phyloP scores from a whole-genome alignment of 2,329 filamentous ascomycete species.

The Alternaria ventricosa region DNA sequence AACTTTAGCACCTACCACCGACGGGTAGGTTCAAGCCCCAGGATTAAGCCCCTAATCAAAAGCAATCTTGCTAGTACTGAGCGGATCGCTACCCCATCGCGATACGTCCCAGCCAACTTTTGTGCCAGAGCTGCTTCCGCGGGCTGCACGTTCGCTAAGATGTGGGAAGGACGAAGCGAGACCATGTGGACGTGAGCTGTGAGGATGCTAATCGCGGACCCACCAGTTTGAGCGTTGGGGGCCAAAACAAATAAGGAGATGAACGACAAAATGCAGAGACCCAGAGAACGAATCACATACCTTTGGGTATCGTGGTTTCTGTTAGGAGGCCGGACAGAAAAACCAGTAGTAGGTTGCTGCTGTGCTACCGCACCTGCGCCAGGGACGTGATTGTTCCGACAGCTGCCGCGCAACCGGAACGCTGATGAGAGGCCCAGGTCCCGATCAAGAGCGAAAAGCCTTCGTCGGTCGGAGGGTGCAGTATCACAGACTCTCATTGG shows the following conservation, averaged over 20 bases:
- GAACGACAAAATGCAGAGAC: neutral
- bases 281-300: slow-evolving; percentile 12
- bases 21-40: slow-evolving; percentile 32
- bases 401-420: slow-evolving; percentile 23
- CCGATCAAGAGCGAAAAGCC: slow-evolving; percentile 25
- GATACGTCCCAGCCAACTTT: slow-evolving; percentile 17
- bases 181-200: slow-evolving; percentile 14
- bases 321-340: slow-evolving; percentile 22
- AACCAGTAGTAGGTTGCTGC: slow-evolving; percentile 15
- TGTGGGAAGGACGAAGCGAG: slow-evolving; percentile 12
- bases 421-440: slow-evolving; percentile 26
- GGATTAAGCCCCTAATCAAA: slow-evolving; percentile 31
- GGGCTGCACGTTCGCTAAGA: slow-evolving; percentile 19
- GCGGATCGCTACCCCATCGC: slow-evolving; percentile 36
- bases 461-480: slow-evolving; percentile 20
- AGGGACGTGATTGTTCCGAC: slow-evolving; percentile 23
- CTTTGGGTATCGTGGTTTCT: slow-evolving; percentile 1
- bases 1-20: slow-evolving; percentile 31
- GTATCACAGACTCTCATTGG: slow-evolving; percentile 28
- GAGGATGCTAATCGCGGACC: slow-evolving; percentile 19
- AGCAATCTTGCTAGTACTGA: slow-evolving; percentile 28
- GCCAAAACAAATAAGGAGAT: slow-evolving; percentile 22
- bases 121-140: slow-evolving; percentile 19
- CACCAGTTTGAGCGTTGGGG: slow-evolving; percentile 32
- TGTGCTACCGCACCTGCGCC: slow-evolving; percentile 37